Conservation (phyloP, 495 filamentous ascomycete genomes). For the Oleoguttula mirabilis region DNA sequence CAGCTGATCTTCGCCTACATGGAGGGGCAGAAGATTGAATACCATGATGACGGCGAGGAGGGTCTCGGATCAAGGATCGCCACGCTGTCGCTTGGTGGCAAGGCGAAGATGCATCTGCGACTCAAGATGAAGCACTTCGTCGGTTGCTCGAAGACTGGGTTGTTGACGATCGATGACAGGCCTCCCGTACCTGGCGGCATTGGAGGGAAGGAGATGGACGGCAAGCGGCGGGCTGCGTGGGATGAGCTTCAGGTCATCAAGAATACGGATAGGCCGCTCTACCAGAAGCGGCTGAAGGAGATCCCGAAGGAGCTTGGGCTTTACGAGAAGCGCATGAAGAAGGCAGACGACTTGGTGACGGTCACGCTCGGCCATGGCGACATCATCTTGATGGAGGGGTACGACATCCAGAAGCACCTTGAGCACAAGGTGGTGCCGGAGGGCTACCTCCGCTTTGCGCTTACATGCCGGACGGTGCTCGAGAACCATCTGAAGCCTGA, state of each 20-base stretch:
- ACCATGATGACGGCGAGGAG: slow-evolving; percentile 75
- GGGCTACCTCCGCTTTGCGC: slow-evolving; percentile 52
- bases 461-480: slow-evolving; percentile 46
- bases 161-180: slow-evolving; percentile 18
- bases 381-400: slow-evolving; percentile 71
- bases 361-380: slow-evolving; percentile 60
- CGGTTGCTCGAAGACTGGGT: slow-evolving; percentile 28
- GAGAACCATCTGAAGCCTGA: slow-evolving; percentile 31
- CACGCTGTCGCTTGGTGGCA: slow-evolving; percentile 59
- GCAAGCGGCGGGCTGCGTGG: slow-evolving; percentile 24
- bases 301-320: slow-evolving; percentile 24
- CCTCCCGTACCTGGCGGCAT: slow-evolving; percentile 33
- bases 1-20: slow-evolving; percentile 65
- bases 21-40: slow-evolving; percentile 45
- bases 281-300: slow-evolving; percentile 24
- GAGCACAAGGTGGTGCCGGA: slow-evolving; percentile 54
- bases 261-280: slow-evolving; percentile 13
- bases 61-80: slow-evolving; percentile 65
- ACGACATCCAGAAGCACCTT: slow-evolving; percentile 55
- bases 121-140: slow-evolving; percentile 49
- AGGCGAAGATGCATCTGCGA: slow-evolving; percentile 55
- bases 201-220: slow-evolving; percentile 19
- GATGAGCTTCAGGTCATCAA: slow-evolving; percentile 27
- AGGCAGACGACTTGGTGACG: slow-evolving; percentile 22
- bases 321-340: slow-evolving; percentile 22